phyloP scores from a whole-genome alignment of 371 early-diverging fungal species.

The Choanephora cucurbitarum region DNA sequence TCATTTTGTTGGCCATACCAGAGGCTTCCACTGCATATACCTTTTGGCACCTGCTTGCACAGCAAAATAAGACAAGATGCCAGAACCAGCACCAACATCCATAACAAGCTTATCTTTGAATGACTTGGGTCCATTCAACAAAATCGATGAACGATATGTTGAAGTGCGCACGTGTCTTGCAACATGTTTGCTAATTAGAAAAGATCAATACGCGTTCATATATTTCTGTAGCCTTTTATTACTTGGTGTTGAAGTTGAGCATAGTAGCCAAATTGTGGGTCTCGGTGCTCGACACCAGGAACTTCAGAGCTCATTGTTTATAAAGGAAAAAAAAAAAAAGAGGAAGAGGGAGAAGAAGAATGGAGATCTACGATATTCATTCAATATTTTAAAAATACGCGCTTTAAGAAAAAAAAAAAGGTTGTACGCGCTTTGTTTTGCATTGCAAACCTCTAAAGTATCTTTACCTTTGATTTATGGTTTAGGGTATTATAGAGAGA shows the following conservation, averaged over 20 bases:
- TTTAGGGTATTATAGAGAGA: no score
- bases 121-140: slow-evolving; percentile 69
- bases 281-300: slow-evolving; percentile 67
- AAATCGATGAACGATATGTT: slow-evolving; percentile 92
- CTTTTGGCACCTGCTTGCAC: slow-evolving; percentile 89
- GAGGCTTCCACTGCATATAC: slow-evolving; percentile 97
- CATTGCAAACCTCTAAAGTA: no score
- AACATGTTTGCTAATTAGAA: slow-evolving; percentile 88
- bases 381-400: no score
- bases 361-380: no score
- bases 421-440: no score
- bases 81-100: slow-evolving; percentile 96
- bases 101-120: slow-evolving; percentile 84
- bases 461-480: no score
- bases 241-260: slow-evolving; percentile 96
- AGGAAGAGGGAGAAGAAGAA: no score
- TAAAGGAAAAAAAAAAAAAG: no score
- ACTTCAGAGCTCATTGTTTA: slow-evolving; percentile 16
- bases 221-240: slow-evolving; percentile 15
- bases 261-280: slow-evolving; percentile 91
- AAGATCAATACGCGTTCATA: slow-evolving; percentile 1
- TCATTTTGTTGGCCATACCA: slow-evolving; percentile 91
- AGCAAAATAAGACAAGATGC: slow-evolving; percentile 94
- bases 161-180: slow-evolving; percentile 93
- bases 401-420: no score